phyloP scores from a whole-genome alignment of 495 filamentous ascomycete species.

The Penicillium pulvis region DNA sequence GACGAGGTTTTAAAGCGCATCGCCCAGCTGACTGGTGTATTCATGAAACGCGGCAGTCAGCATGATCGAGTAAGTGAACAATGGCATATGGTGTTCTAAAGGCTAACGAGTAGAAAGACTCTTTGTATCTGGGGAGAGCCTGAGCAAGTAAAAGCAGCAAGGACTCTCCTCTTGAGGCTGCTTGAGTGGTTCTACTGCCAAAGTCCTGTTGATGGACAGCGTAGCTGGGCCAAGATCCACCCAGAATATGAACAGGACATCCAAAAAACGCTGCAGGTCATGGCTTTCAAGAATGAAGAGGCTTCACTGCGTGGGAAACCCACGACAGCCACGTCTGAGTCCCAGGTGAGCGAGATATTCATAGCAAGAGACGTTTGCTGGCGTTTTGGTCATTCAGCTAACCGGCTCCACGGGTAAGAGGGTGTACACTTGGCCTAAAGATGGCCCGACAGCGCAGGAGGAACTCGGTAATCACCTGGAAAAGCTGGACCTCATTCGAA shows the following conservation, averaged over 20 bases:
- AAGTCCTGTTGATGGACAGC: not conserved
- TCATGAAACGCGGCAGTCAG: not conserved
- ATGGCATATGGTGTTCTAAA: not conserved
- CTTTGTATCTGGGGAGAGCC: not conserved
- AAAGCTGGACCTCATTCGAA: conserved; percentile 48
- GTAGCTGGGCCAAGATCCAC: not conserved
- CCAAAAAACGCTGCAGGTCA: not conserved
- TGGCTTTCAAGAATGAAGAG: not conserved
- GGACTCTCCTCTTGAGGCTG: not conserved
- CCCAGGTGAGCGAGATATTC: not conserved
- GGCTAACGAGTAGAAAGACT: not conserved
- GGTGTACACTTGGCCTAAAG: conserved; percentile 48
- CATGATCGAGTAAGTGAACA: not conserved
- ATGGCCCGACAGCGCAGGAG: conserved; percentile 37
- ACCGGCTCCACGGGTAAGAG: conserved; percentile 18
- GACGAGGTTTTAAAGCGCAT: not conserved
- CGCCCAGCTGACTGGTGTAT: not conserved
- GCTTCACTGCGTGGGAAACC: not conserved
- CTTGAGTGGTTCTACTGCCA: not conserved
- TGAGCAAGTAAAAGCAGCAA: not conserved
- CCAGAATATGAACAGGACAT: not conserved
- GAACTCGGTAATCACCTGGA: conserved; percentile 50
- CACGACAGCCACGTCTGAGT: not conserved
- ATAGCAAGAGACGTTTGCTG: not conserved
- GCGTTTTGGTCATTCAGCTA: not conserved